A percentile compares a stretch with the other conserved stretches of the same genome.
Evolutionary conservation across 202 grass and related monocot genomes (phyloP).

Genomic region (Carex sylvatica): DNA sequence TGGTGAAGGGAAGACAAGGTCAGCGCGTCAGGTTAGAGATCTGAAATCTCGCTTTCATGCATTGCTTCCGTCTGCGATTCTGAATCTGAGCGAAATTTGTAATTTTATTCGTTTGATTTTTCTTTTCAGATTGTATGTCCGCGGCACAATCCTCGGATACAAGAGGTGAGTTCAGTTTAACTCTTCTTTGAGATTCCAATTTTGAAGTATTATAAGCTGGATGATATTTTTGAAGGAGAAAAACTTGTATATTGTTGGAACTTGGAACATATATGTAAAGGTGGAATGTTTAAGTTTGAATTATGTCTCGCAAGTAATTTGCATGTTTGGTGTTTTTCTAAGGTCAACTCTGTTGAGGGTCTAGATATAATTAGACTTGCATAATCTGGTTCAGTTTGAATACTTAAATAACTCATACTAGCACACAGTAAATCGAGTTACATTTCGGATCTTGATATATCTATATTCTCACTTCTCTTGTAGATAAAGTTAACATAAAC

Average conservation of each 20-base stretch:
- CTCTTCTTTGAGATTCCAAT: background rate
- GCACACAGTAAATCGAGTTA: background rate
- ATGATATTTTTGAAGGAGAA: background rate
- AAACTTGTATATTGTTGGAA: background rate
- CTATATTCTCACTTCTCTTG: background rate
- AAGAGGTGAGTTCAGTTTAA: constrained; percentile 45
- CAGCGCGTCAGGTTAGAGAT: constrained; percentile 41
- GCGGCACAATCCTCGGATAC: constrained; percentile 71
- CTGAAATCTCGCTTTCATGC: background rate
- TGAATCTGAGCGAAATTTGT: background rate
- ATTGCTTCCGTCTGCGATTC: background rate
- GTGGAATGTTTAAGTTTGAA: background rate
- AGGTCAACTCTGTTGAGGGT: background rate
- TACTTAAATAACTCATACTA: background rate
- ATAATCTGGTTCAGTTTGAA: background rate
- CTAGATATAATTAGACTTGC: background rate
- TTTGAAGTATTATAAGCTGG: background rate
- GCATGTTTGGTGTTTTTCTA: background rate
- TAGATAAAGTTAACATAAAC: background rate
- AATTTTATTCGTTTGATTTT: background rate
- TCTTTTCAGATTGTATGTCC: constrained; percentile 53
- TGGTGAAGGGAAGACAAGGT: constrained; percentile 70
- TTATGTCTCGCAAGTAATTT: background rate
- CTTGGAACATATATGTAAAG: background rate
- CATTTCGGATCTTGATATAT: background rate